phyloP scores from a whole-genome alignment of 2,329 filamentous ascomycete genomes.

The Didymella pinodella region DNA sequence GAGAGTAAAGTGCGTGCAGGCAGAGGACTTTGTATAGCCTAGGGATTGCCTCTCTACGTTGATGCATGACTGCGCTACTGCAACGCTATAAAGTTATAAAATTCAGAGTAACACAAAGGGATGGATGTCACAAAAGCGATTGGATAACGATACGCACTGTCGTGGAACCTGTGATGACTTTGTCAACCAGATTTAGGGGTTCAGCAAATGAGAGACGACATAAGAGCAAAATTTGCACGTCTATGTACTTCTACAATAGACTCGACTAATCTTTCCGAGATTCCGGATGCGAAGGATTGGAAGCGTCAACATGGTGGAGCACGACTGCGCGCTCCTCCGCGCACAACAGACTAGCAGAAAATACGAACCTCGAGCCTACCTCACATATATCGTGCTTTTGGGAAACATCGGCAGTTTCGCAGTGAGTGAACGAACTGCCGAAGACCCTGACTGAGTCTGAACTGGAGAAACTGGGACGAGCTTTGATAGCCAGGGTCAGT shows the following conservation, averaged over 20 bases:
- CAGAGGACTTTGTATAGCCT: too few species aligned
- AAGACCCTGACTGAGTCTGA: not conserved
- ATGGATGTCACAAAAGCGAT: constrained; percentile 6
- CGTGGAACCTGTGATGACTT: constrained; percentile 11
- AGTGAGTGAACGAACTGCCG: not conserved
- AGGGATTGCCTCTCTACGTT: too few species aligned
- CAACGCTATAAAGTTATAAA: too few species aligned
- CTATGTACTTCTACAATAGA: constrained; percentile 8
- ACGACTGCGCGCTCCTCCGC: constrained; percentile 18
- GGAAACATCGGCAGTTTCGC: not conserved
- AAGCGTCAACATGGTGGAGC: constrained; percentile 4
- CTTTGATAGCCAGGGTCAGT: not conserved
- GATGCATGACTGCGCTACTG: too few species aligned
- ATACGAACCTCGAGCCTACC: not conserved
- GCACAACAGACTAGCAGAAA: not conserved
- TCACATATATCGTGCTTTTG: not conserved
- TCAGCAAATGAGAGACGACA: constrained; percentile 9
- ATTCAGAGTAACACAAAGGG: too few species aligned
- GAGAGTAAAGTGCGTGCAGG: too few species aligned
- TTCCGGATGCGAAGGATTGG: constrained; percentile 3
- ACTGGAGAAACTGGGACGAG: not conserved
- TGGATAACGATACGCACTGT: constrained; percentile 10
- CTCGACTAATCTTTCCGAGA: constrained; percentile 4
- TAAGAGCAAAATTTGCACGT: constrained; percentile 19
- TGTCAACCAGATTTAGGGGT: not conserved